A percentile compares a stretch with the other conserved stretches of the same genome.
Conservation (phyloP, 352 stramenopile species). For the Pythium aphanidermatum region DNA sequence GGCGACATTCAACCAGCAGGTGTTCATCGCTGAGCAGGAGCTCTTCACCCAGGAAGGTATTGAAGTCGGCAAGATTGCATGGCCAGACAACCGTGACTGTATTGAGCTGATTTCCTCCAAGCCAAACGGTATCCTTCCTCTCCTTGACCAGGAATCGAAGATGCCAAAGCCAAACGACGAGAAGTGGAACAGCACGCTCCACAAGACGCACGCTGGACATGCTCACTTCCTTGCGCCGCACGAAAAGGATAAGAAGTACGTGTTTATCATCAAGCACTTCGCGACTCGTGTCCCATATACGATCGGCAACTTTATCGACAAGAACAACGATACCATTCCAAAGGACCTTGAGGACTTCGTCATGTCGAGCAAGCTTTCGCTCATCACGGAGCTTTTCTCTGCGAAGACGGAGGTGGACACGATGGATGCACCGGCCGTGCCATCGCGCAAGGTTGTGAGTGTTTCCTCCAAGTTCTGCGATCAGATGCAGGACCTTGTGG, state of each 20-base stretch:
- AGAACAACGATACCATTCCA: slow-evolving; percentile 95
- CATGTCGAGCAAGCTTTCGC: slow-evolving; percentile 59
- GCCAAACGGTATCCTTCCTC: slow-evolving; percentile 71
- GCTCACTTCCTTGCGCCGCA: slow-evolving; percentile 72
- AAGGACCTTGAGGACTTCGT: slow-evolving; percentile 89
- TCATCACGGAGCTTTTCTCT: slow-evolving; percentile 85
- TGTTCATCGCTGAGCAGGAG: slow-evolving; percentile 85
- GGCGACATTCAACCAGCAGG: slow-evolving; percentile 87
- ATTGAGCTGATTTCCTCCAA: slow-evolving; percentile 82
- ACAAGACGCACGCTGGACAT: slow-evolving; percentile 71
- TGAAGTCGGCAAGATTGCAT: slow-evolving; percentile 76
- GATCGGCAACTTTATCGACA: slow-evolving; percentile 94
- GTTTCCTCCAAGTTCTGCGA: slow-evolving; percentile 83
- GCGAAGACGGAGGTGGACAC: slow-evolving; percentile 45
- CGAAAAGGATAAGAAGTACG: slow-evolving; percentile 87
- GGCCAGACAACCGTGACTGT: slow-evolving; percentile 80
- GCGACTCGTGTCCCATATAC: slow-evolving; percentile 93
- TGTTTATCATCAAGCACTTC: slow-evolving; percentile 97
- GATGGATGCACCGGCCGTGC: slow-evolving; percentile 28
- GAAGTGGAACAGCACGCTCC: slow-evolving; percentile 79
- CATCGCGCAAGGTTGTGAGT: slow-evolving; percentile 37
- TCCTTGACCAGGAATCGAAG: slow-evolving; percentile 77
- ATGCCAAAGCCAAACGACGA: slow-evolving; percentile 77
- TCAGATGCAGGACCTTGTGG: slow-evolving; percentile 83
- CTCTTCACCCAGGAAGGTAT: slow-evolving; percentile 78